phyloP scores from a whole-genome alignment of 208 protist species.

The Leishmania turanica region DNA sequence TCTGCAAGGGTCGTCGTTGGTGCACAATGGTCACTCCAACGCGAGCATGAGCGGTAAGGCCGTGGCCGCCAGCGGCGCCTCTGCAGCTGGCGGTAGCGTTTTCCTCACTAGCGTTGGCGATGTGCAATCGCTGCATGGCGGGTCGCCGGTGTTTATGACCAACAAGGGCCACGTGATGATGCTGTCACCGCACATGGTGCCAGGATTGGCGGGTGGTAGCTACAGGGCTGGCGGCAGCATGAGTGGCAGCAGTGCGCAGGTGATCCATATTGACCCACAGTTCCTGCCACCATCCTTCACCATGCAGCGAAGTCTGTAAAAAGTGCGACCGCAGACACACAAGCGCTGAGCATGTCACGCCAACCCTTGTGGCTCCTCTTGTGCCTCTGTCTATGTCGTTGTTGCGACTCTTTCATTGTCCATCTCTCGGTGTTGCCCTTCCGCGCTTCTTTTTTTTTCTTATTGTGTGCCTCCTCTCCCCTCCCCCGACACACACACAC shows the following conservation, averaged over 20 bases:
- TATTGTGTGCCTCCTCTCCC: not conserved
- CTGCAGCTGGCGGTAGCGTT: not conserved
- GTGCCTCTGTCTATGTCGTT: slow-evolving; percentile 11
- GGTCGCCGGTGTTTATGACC: not conserved
- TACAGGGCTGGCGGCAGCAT: not conserved
- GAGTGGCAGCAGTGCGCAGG: not conserved
- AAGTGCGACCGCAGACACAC: not conserved
- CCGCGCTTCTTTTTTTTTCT: not conserved
- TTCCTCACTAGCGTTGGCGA: not conserved
- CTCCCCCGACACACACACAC: not conserved
- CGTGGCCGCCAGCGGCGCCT: not conserved
- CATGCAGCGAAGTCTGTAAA: not conserved
- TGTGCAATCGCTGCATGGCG: not conserved
- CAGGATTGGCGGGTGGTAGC: not conserved
- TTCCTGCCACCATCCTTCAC: not conserved
- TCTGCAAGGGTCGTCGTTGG: not conserved
- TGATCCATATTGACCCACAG: not conserved
- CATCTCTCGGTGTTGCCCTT: not conserved
- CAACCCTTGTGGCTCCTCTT: slow-evolving; percentile 17
- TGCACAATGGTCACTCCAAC: not conserved
- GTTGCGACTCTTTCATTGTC: slow-evolving; percentile 1
- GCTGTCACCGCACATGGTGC: not conserved
- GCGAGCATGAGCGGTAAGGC: not conserved
- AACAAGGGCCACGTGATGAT: slow-evolving; percentile 6
- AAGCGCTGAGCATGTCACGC: not conserved